Evolutionary conservation across 139 green algal species (phyloP), one percentile per base, ranked within the genome.

Genomic region (Tetradesmus obliquus): DNA sequence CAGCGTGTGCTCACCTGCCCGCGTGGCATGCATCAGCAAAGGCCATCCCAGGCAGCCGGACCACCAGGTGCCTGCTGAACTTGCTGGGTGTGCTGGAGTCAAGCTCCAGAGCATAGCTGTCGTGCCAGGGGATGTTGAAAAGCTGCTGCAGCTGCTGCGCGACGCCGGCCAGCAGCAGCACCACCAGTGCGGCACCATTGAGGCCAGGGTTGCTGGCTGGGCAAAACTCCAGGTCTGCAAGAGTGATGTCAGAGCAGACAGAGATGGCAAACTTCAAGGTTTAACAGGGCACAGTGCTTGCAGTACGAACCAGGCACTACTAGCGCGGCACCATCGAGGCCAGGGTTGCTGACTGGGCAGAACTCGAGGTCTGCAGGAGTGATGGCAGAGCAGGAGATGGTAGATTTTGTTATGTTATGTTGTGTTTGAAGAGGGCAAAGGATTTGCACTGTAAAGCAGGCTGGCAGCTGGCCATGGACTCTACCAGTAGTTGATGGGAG

Each of bases 41-140:
- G 5, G 97, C 97, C 22, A 80, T 51, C 8, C 94, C 93, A 1
- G 94, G 94, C 17, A 97, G 74, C 8, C 90, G 87, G 6, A 98
- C 32, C 3, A 97, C 55, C 1, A 98, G 82, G 92, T 98, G 97
- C 12, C 97, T 93, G 17, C 93, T 96, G 91, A 96, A 98, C 94
- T 98, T 98, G 58, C 66, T 51, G 4, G 57, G 9, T 22, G 84
- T 88, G 58, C 84, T 88, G 58, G 57, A 79, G 58, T 88, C 84
- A 12, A 88, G 84, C 84, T 32, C 24, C 79, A 88, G 58, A 13
- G 72, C 84, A 55, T 69, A 79, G 57, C 57, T 79, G 9, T 58
- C 19, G 24, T 88, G n/a, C 32, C 71, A 55, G 3, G 57, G 24
- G 6, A 79, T 55, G 19, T 24, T n/a, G 57, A 79, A 88, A 9